phyloP scores from a whole-genome alignment of 179 eudicot genomes.

The Beta corolliflora region DNA sequence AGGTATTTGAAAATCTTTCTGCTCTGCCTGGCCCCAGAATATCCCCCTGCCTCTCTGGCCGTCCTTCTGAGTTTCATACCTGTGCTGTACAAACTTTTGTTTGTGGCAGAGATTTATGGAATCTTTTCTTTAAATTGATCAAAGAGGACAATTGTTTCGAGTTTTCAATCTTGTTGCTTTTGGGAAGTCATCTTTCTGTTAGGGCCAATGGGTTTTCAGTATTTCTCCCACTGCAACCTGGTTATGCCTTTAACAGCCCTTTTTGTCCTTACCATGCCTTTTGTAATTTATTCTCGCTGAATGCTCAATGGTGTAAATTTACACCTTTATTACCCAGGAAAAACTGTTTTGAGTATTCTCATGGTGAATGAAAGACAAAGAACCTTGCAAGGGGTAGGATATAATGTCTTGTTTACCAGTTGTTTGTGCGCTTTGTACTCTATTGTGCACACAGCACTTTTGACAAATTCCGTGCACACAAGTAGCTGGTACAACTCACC shows the following conservation, averaged over 20 bases:
- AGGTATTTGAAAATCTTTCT: slow-evolving; percentile 23
- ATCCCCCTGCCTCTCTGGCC: background rate
- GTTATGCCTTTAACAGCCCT: background rate
- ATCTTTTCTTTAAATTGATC: slow-evolving; percentile 9
- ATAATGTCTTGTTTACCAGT: too few relatives aligned
- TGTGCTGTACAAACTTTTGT: background rate
- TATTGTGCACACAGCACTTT: too few relatives aligned
- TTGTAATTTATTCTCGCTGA: too few relatives aligned
- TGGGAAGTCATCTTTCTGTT: background rate
- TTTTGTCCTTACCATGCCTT: too few relatives aligned
- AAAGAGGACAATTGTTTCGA: background rate
- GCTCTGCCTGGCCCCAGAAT: background rate
- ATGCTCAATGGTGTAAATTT: too few relatives aligned
- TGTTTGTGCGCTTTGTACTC: too few relatives aligned
- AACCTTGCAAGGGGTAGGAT: too few relatives aligned
- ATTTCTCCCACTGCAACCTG: background rate
- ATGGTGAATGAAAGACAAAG: too few relatives aligned
- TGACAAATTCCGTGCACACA: too few relatives aligned
- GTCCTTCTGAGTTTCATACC: background rate
- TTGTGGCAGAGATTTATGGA: background rate
- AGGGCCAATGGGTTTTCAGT: background rate
- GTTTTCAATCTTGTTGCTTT: slow-evolving; percentile 9
- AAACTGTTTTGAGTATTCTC: too few relatives aligned
- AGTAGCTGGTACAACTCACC: too few relatives aligned
- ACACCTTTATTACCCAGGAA: too few relatives aligned